phyloP scores from a whole-genome alignment of 2,329 filamentous ascomycete genomes.

The Lecanosticta acicola region DNA sequence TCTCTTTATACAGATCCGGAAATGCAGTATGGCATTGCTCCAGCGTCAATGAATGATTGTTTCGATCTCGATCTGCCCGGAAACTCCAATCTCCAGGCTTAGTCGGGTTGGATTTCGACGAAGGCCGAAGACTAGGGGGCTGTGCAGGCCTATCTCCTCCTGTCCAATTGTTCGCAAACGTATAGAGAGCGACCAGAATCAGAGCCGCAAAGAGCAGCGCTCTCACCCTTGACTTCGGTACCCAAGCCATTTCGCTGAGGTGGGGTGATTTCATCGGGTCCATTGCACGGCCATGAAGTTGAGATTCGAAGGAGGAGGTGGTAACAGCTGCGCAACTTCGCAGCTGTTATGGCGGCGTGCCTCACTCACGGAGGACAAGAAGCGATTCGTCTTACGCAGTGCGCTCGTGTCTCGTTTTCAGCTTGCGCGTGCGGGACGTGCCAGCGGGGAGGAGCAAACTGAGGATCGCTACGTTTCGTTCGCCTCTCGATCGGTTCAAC shows the following conservation, averaged over 20 bases:
- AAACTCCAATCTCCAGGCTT: conserved; percentile 6
- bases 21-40: conserved; percentile 30
- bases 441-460: too few relatives aligned
- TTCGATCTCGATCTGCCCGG: conserved; percentile 24
- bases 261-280: conserved; percentile 8
- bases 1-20: conserved; percentile 31
- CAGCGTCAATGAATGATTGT: conserved; percentile 28
- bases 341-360: too few relatives aligned
- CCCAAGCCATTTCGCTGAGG: conserved; percentile 14
- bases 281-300: conserved; percentile 7
- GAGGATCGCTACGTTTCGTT: too few relatives aligned
- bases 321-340: too few relatives aligned
- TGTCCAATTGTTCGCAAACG: conserved; percentile 6
- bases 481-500: too few relatives aligned
- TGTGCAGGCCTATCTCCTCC: background rate
- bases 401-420: too few relatives aligned
- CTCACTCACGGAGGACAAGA: too few relatives aligned
- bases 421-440: too few relatives aligned
- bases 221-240: conserved; percentile 11
- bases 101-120: conserved; percentile 4
- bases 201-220: conserved; percentile 9
- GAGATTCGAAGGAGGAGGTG: too few relatives aligned
- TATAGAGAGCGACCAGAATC: conserved; percentile 6
- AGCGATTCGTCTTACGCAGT: too few relatives aligned
- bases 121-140: background rate